phyloP scores from a whole-genome alignment of 2,329 filamentous ascomycete species.

The Emericellopsis cladophorae region DNA sequence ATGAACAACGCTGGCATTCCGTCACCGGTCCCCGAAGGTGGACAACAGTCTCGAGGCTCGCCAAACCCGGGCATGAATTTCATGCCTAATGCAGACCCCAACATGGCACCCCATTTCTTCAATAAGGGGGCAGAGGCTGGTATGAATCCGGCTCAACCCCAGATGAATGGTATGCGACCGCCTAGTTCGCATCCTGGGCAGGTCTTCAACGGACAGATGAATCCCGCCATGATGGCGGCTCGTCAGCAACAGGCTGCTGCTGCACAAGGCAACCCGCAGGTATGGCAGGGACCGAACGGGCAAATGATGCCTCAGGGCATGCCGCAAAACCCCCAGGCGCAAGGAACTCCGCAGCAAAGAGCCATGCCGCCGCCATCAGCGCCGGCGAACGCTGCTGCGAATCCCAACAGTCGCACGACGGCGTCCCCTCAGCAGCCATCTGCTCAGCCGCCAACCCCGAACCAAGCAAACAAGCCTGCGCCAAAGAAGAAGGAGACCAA shows the following conservation, averaged over 20 bases:
- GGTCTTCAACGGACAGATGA: constrained; percentile 46
- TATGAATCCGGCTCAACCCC: constrained; percentile 33
- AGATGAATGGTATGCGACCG: constrained; percentile 57
- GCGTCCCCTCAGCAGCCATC: constrained; percentile 51
- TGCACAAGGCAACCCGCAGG: constrained; percentile 18
- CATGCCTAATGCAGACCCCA: constrained; percentile 50
- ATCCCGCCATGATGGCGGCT: constrained; percentile 46
- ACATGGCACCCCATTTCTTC: constrained; percentile 47
- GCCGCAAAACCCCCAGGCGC: constrained; percentile 32
- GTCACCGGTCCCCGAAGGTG: constrained; percentile 58
- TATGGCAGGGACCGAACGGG: constrained; percentile 27
- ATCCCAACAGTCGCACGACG: constrained; percentile 40
- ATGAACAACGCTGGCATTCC: constrained; percentile 57
- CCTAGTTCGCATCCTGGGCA: constrained; percentile 55
- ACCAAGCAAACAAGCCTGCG: constrained; percentile 57
- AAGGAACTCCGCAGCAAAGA: constrained; percentile 62
- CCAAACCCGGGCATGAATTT: constrained; percentile 51
- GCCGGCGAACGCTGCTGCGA: constrained; percentile 29
- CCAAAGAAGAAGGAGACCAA: constrained; percentile 68
- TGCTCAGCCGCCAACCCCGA: constrained; percentile 64
- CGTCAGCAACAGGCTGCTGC: constrained; percentile 11
- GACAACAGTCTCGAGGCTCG: constrained; percentile 52
- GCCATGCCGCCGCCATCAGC: constrained; percentile 56
- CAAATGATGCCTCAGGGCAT: constrained; percentile 26
- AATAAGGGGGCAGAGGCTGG: constrained; percentile 44